Base-by-base conservation (phyloP, 1,284 basidiomycete genomes). In the Ustilago trichophora region DNA sequence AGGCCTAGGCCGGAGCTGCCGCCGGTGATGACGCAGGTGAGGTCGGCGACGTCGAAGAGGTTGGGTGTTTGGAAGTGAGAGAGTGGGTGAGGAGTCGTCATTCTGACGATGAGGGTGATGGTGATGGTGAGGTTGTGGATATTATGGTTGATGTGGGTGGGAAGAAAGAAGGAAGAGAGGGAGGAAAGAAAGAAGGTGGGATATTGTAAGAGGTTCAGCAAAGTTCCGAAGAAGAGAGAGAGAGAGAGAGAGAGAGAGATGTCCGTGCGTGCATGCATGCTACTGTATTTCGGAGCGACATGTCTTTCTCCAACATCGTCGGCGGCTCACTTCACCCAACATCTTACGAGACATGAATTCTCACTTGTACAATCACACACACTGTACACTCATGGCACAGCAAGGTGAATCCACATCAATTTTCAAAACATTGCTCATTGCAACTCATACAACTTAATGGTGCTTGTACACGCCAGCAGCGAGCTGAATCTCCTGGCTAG, bases 401-500 rank as follows among this genome's bases (percentile, higher is more conserved):
- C n/a, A n/a, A n/a, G n/a, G n/a, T n/a, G n/a, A n/a, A n/a, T n/a
- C n/a, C n/a, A n/a, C n/a, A n/a, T n/a, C n/a, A n/a, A n/a, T n/a
- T n/a, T n/a, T n/a, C n/a, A n/a, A n/a, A n/a, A n/a, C n/a, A n/a
- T n/a, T n/a, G n/a, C n/a, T n/a, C n/a, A n/a, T n/a, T n/a, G n/a
- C n/a, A n/a, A n/a, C n/a, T n/a, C n/a, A n/a, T n/a, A n/a, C n/a
- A n/a, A 32, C 46, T 41, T 31, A 64, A 31, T 63, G 48, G 15
- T 33, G 25, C 56, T 68, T 49, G 58, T 74, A 51, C 16, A 64
- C 84, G 69, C 84, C 82, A 42, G 82, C 76, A 33, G 59, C 75
- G 40, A 51, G 64, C 45, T 49, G 41, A 33, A 89, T 87, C 84
- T 90, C 89, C 47, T 85, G 82, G 36, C 83, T 83, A n/a, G 82